phyloP scores from a whole-genome alignment of 768 basidiomycete genomes.

The Kwoniella bestiolae region DNA sequence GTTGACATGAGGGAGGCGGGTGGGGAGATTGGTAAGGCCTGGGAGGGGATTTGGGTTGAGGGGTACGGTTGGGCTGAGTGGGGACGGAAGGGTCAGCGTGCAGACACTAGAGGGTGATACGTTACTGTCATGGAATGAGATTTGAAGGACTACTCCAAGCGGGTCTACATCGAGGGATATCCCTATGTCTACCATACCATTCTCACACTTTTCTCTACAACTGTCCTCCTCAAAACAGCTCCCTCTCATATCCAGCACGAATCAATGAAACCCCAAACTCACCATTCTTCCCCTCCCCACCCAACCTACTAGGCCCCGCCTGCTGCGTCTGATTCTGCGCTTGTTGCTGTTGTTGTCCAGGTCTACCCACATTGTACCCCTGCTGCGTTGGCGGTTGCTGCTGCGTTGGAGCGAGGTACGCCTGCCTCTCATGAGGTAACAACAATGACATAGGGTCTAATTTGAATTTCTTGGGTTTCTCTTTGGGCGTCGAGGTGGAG shows the following conservation, averaged over 20 bases:
- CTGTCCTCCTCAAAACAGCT: no score
- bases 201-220: no score
- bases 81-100: background rate
- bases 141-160: no score
- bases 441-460: slow-evolving; percentile 52
- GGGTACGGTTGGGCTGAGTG: slow-evolving; percentile 6
- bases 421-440: slow-evolving; percentile 46
- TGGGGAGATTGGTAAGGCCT: slow-evolving; percentile 42
- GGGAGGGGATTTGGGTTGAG: slow-evolving; percentile 12
- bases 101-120: background rate
- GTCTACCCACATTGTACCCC: slow-evolving; percentile 2
- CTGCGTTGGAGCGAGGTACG: slow-evolving; percentile 1
- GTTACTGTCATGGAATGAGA: no score
- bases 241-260: no score
- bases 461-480: slow-evolving; percentile 43
- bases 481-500: slow-evolving; percentile 1
- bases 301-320: slow-evolving; percentile 9
- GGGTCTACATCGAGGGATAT: no score
- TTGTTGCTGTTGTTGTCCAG: slow-evolving; percentile 4
- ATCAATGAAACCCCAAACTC: background rate
- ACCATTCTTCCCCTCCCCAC: background rate
- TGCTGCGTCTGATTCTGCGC: background rate
- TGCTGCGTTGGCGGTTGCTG: slow-evolving; percentile 6
- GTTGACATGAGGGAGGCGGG: slow-evolving; percentile 45
- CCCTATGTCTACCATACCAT: no score